A percentile compares a stretch with the other conserved stretches of the same genome.
These are phyloP conservation scores for Lodderomyces metapsilosis DNA, from an alignment of 1,139 yeast genomes.

Conservation along the genomic window DNA sequence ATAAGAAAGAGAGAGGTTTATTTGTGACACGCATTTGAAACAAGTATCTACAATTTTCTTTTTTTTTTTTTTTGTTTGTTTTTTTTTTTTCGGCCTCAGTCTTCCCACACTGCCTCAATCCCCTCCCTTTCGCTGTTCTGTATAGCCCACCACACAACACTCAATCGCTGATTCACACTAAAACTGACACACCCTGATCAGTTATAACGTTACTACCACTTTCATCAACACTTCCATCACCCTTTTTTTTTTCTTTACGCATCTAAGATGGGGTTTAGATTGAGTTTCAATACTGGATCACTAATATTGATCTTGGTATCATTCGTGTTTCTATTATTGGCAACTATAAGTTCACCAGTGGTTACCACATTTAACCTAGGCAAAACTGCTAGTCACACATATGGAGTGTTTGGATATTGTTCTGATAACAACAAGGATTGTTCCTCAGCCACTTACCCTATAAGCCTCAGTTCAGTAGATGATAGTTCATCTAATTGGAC, in stretches of 20 bases:
- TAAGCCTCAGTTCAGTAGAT: constrained; percentile 20
- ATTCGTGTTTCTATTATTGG: constrained; percentile 50
- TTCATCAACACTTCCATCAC: not conserved
- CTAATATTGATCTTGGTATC: constrained; percentile 34
- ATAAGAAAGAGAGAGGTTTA: too few relatives aligned
- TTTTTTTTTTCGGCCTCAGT: too few relatives aligned
- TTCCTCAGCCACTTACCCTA: constrained; percentile 41
- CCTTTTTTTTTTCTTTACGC: not conserved
- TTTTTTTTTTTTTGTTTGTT: not conserved
- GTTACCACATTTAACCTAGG: constrained; percentile 37
- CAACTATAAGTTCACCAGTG: constrained; percentile 51
- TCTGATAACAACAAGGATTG: constrained; percentile 40
- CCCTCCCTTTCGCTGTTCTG: not conserved
- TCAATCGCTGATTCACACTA: not conserved
- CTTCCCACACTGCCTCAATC: not conserved
- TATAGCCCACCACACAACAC: not conserved
- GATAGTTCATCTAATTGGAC: constrained; percentile 25
- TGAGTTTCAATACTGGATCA: constrained; percentile 31
- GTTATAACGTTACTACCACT: too few relatives aligned
- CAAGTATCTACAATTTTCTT: not conserved
- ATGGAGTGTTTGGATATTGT: constrained; percentile 90
- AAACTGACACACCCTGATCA: not conserved
- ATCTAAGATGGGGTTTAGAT: constrained; percentile 14
- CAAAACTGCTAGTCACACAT: constrained; percentile 47
- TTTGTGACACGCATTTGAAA: not conserved